Evolutionary conservation across 306 rosid species (phyloP), one percentile per base, ranked within the genome.

Genomic region (Senna tora): DNA sequence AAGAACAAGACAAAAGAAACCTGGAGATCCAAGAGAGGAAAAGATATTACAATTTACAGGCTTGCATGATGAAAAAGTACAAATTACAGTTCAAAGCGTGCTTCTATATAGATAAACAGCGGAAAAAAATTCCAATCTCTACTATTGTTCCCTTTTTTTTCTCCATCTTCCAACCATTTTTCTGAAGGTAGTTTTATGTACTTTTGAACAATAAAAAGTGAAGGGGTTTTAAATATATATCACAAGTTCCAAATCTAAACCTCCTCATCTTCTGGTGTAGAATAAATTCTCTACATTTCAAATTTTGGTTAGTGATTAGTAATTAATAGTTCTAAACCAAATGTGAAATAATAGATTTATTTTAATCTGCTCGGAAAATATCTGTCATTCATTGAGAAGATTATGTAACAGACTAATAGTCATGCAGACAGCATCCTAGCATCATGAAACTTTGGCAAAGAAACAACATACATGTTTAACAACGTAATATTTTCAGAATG

Each of bases 1-100:
- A 46, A 36, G 41, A 53, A 64, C 19, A n/a, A 38, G 16, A 67
- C 21, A 2, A 47, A 67, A 67, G 52, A 66, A 28, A 72, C 20
- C 51, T 17, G 69, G 32, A 51, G n/a, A n/a, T n/a, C n/a, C n/a
- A n/a, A n/a, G n/a, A n/a, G 55, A 54, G 3, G 61, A 64, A 67
- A 47, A 54, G 60, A 53, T 43, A 70, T 32, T 53, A 25, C 6
- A 51, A 69, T 34, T 34, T 33, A 47, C n/a, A 49, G 19, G 32
- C 33, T 5, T 9, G 36, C 1, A 28, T 39, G 33, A 62, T 36
- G 41, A 65, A 51, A 61, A 72, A 33, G 38, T 55, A 74, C 36
- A 41, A 61, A 67, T 42, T 51, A 67, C 17, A 74, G 30, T 10
- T 30, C 30, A 25, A 25, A 17, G 41, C 32, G 20, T 32, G 5